Evolutionary conservation across 2,329 filamentous ascomycete genomes (phyloP), one percentile per base, ranked within the genome.

Genomic region (Xylaria sp.): DNA sequence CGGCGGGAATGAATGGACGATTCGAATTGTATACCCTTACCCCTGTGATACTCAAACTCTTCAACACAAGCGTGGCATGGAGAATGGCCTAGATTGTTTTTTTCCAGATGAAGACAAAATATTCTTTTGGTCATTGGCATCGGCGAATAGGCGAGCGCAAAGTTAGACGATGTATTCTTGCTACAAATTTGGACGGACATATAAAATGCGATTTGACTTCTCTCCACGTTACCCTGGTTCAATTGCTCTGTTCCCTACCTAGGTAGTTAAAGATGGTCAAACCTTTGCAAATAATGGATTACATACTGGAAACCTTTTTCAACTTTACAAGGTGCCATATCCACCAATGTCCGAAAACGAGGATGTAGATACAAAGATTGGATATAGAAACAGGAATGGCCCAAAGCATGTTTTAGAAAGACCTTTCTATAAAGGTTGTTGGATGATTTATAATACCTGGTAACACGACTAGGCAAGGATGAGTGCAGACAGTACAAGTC

Each of bases 401-500:
- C 1, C 36, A 41, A 28, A 12, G 1, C 3, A 3, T 58, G 23
- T 7, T 2, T 4, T 46, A 46, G 15, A n/a, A 41, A 41, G 15
- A 1, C 5, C 5, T 7, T 46, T 18, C 1, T 46, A 43, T 13
- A 13, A 3, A 46, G 15, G 3, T n/a, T 6, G n/a, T 43, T 28
- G 3, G 18, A 65, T 46, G 62, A 58, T 64, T 25, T 36, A 52
- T 48, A 12, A 36, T 46, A 1, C 39, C 25, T 9, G 5, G 15
- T 25, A 54, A 25, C 31, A 10, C 18, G 31, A n/a, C 31, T 31
- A 43, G 13, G 56, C 23, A 51, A 49, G 39, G 20, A 57, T 31
- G 51, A 33, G 6, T 23, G 39, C 66, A 69, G 55, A 41, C 4
- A 49, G 36, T 18, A 13, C 28, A 59, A 56, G 67, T 63, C 69